Evolutionary conservation across 129 eudicot species (phyloP).

Genomic region (Chrysanthemum seticuspe): DNA sequence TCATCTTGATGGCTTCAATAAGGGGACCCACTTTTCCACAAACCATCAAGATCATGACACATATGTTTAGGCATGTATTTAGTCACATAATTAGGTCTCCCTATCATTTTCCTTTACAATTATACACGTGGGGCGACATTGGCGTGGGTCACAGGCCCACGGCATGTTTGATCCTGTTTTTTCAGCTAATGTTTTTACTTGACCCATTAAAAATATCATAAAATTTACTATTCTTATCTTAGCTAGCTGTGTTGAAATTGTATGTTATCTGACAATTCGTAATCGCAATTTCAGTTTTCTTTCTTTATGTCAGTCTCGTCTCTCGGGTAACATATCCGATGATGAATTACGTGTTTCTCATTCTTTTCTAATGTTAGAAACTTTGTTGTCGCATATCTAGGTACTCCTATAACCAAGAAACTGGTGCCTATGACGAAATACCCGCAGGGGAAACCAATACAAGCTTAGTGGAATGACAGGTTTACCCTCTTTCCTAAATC

Average conservation of each 20-base stretch:
- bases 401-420: slow-evolving; percentile 71
- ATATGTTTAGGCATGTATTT: too few relatives aligned
- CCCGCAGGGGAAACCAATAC: slow-evolving; percentile 32
- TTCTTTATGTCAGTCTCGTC: neutral
- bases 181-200: too few relatives aligned
- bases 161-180: too few relatives aligned
- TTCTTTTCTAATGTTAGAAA: neutral
- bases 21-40: too few relatives aligned
- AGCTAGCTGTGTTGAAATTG: neutral
- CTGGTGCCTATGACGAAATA: slow-evolving; percentile 58
- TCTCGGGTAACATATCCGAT: neutral
- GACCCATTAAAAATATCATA: too few relatives aligned
- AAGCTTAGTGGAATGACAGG: slow-evolving; percentile 34
- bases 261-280: neutral
- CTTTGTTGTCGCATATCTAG: slow-evolving; percentile 22
- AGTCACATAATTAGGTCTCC: too few relatives aligned
- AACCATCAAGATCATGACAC: too few relatives aligned
- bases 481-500: neutral
- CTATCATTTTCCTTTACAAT: too few relatives aligned
- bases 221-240: too few relatives aligned
- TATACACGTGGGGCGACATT: too few relatives aligned
- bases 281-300: neutral
- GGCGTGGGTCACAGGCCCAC: too few relatives aligned
- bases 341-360: neutral
- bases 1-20: too few relatives aligned